phyloP scores from a whole-genome alignment of 176 grass and related monocot genomes.

The Oryza glumipatula region DNA sequence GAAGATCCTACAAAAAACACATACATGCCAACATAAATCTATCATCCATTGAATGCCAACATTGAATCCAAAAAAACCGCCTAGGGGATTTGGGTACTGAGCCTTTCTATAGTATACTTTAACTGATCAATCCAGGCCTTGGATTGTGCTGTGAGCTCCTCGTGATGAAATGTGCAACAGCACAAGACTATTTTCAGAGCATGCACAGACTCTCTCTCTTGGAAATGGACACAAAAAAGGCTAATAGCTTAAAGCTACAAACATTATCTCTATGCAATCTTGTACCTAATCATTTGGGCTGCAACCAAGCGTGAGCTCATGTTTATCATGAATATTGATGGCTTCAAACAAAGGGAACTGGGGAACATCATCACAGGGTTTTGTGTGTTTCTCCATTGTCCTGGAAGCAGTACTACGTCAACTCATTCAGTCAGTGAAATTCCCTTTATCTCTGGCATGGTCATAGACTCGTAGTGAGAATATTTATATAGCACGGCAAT shows the following conservation, averaged over 20 bases:
- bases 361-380: constrained; percentile 29
- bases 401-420: constrained; percentile 19
- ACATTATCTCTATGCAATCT: constrained; percentile 36
- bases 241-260: constrained; percentile 29
- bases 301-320: constrained; percentile 38
- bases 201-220: not conserved
- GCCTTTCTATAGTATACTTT: not conserved
- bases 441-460: constrained; percentile 23
- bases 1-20: not conserved
- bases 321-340: constrained; percentile 43
- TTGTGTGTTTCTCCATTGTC: constrained; percentile 11
- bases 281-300: constrained; percentile 35
- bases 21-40: not conserved
- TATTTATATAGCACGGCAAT: constrained; percentile 27
- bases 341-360: constrained; percentile 20
- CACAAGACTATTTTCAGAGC: not conserved
- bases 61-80: no score
- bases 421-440: constrained; percentile 40
- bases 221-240: not conserved
- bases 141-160: not conserved
- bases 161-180: not conserved
- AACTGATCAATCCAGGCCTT: not conserved
- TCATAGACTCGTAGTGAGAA: constrained; percentile 4
- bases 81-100: not conserved
- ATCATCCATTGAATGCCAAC: not conserved